Conservation (phyloP, 495 filamentous ascomycete genomes). For the Astrothelium macrocarpum region DNA sequence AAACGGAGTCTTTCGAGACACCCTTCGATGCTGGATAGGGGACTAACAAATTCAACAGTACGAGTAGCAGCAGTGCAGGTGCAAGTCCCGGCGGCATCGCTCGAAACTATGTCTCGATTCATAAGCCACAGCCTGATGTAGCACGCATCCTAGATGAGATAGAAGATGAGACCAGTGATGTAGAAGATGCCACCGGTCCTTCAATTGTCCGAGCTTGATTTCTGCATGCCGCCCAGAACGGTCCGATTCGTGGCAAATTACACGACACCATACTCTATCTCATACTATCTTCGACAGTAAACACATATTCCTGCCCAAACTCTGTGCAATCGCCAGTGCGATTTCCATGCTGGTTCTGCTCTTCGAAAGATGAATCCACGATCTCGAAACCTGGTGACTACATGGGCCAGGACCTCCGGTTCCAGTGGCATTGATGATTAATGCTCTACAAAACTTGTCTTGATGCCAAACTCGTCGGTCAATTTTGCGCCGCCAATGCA, state of each 20-base stretch:
- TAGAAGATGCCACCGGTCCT: neutral
- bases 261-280: neutral
- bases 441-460: neutral
- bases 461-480: neutral
- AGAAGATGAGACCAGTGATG: neutral
- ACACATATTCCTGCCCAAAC: neutral
- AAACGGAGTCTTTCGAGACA: neutral
- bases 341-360: constrained; percentile 1
- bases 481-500: no score
- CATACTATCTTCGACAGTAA: neutral
- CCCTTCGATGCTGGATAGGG: neutral
- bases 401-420: neutral
- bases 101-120: neutral
- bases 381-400: neutral
- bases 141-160: neutral
- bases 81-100: neutral
- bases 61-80: neutral
- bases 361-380: neutral
- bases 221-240: neutral
- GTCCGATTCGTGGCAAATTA: neutral
- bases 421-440: neutral
- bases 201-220: neutral
- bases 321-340: neutral
- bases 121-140: neutral
- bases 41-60: neutral